These are phyloP conservation scores for Termitomyces sp. DNA, from an alignment of 768 basidiomycete genomes.

Conservation along the genomic window DNA sequence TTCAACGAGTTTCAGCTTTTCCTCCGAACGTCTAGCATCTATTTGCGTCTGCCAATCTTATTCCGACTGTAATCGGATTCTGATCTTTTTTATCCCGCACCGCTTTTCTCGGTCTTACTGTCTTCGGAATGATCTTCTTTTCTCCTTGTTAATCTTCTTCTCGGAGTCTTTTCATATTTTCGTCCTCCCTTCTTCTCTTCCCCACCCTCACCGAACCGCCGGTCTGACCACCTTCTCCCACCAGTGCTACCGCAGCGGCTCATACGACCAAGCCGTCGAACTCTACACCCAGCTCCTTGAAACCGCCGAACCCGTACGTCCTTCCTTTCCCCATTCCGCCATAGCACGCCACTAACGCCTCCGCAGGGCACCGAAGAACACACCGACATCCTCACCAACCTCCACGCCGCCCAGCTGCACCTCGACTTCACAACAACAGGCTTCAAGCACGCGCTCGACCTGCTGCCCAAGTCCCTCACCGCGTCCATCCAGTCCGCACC, in stretches of 20 bases:
- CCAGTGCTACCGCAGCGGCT: slow-evolving; percentile 76
- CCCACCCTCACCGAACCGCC: neutral
- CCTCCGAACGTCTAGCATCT: no score
- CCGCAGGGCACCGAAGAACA: slow-evolving; percentile 80
- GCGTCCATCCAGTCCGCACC: slow-evolving; percentile 58
- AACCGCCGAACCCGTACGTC: slow-evolving; percentile 69
- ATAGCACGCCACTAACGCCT: slow-evolving; percentile 5
- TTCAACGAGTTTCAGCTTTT: no score
- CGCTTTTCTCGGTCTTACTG: no score
- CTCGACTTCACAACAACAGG: slow-evolving; percentile 79
- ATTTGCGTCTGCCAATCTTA: no score
- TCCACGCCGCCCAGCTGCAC: slow-evolving; percentile 76
- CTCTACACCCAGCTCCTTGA: slow-evolving; percentile 82
- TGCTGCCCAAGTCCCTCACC: slow-evolving; percentile 48
- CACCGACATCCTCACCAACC: slow-evolving; percentile 82
- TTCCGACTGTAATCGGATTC: no score
- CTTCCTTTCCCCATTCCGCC: neutral
- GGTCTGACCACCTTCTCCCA: neutral
- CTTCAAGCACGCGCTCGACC: slow-evolving; percentile 62
- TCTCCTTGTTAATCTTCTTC: slow-evolving; percentile 4
- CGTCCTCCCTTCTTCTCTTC: neutral
- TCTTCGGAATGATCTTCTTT: neutral
- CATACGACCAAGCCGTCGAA: slow-evolving; percentile 69
- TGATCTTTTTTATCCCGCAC: no score
- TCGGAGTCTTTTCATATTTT: neutral